Conservation (phyloP, 2,329 filamentous ascomycete species). For the Paracoccidioides lutzii region DNA sequence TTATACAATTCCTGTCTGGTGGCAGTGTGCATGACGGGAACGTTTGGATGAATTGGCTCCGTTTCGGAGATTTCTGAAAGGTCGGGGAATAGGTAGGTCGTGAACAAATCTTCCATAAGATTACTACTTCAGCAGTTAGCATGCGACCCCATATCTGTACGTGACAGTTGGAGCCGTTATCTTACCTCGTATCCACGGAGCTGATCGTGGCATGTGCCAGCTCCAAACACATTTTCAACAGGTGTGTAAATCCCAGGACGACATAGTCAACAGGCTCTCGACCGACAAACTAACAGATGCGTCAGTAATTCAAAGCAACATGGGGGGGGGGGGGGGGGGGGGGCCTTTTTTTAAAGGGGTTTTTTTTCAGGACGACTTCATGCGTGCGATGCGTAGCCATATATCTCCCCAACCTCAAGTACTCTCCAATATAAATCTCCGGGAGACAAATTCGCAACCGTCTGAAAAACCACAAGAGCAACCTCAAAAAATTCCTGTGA, state of each 20-base stretch:
- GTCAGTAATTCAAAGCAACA: slow-evolving; percentile 12
- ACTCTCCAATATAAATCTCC: slow-evolving; percentile 26
- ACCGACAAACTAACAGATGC: slow-evolving; percentile 29
- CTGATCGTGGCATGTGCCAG: slow-evolving; percentile 23
- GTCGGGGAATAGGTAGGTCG: slow-evolving; percentile 53
- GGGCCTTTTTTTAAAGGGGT: too few relatives aligned
- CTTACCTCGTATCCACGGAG: slow-evolving; percentile 24
- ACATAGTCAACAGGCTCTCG: slow-evolving; percentile 33
- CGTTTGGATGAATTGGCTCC: slow-evolving; percentile 20
- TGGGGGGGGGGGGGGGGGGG: too few relatives aligned
- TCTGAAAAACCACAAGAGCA: slow-evolving; percentile 30
- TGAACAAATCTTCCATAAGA: slow-evolving; percentile 45
- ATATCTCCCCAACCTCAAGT: slow-evolving; percentile 32
- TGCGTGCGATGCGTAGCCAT: slow-evolving; percentile 30
- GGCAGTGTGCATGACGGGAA: slow-evolving; percentile 40
- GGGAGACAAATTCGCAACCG: slow-evolving; percentile 28
- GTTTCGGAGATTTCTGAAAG: slow-evolving; percentile 23
- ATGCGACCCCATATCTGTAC: slow-evolving; percentile 7
- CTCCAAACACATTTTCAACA: slow-evolving; percentile 32
- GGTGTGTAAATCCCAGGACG: slow-evolving; percentile 30
- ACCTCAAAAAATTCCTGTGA: slow-evolving; percentile 37
- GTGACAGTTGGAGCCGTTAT: slow-evolving; percentile 6
- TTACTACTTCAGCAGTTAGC: slow-evolving; percentile 16
- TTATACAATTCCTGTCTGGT: slow-evolving; percentile 50
- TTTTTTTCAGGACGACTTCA: slow-evolving; percentile 27